Evolutionary conservation across 257 asterid genomes (phyloP), one percentile per base, ranked within the genome.

Genomic region (Pogostemon cablin): DNA sequence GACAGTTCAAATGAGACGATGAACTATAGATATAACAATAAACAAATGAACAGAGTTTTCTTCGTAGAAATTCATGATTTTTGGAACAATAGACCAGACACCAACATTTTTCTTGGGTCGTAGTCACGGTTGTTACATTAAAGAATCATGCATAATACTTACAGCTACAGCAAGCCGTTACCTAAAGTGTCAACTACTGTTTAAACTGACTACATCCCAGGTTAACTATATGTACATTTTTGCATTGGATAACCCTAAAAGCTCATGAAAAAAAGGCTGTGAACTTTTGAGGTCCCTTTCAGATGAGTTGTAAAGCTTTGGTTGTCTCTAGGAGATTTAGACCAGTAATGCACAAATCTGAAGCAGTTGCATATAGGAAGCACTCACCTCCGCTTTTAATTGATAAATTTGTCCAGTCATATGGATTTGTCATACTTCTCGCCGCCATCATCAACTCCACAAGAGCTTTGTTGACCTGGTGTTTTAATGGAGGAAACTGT

Each of bases 391-490:
- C 72, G 79, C 77, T 86, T 73, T 86, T 86, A 72, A 34, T 73
- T 32, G 93, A 81, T 86, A 95, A 73, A 82, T 91, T 91, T 62
- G 98, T 95, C 98, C 99, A 95, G 3, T 89, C 87, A 9, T 75
- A 68, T 3, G 79, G 84, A 52, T 73, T 83, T 55, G 56, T 58
- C 74, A 52, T 71, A 71, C 75, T 79, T 61, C 81, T 80, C 48
- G 98, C 85, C 53, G 97, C 97, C 75, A 81, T 77, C 75, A 91
- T 83, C 82, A 95, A 78, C 59, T 86, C 92, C 53, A 78, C 71
- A 69, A 95, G 96, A 59, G 97, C 89, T 44, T 77, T 69, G 72
- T 95, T 95, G 15, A 95, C 99, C 99, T 95, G 92, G 68, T 80
- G 32, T 53, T 74, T 49, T 54, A 20, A 56, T 4, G 47, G 40